These are phyloP conservation scores for Apiotrichum mycotoxinovorans DNA, from an alignment of 1,284 basidiomycete genomes.

Conservation along the genomic window DNA sequence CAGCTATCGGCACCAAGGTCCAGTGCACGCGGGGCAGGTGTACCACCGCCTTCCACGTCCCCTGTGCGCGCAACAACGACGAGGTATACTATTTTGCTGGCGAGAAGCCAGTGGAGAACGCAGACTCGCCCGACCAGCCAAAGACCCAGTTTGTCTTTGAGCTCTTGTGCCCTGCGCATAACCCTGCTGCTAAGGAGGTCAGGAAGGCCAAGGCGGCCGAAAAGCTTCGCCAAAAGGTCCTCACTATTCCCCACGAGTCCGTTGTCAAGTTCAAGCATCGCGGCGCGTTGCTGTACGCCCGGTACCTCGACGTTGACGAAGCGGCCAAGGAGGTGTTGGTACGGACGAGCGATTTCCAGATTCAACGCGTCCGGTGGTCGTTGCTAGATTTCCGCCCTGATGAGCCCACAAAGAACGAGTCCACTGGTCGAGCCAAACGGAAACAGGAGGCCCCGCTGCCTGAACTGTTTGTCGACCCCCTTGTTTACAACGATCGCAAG, in stretches of 20 bases:
- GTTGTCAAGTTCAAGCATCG: conserved; percentile 74
- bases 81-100: conserved; percentile 25
- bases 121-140: background rate
- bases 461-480: background rate
- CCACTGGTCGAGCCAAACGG: conserved; percentile 16
- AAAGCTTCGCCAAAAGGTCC: conserved; percentile 57
- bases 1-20: conserved; percentile 80
- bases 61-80: conserved; percentile 62
- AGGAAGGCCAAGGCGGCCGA: conserved; percentile 32
- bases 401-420: conserved; percentile 19
- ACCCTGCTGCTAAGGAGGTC: conserved; percentile 60
- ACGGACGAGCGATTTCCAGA: conserved; percentile 3
- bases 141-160: conserved; percentile 62
- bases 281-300: conserved; percentile 75
- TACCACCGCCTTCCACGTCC: conserved; percentile 86
- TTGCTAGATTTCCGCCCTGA: conserved; percentile 17
- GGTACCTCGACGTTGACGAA: conserved; percentile 64
- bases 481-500: no score
- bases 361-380: conserved; percentile 10
- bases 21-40: conserved; percentile 92
- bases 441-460: background rate
- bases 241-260: conserved; percentile 64
- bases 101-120: conserved; percentile 7
- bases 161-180: conserved; percentile 73
- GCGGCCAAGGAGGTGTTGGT: conserved; percentile 68